Evolutionary conservation across 2,329 filamentous ascomycete genomes (phyloP).

Genomic region (Hirsutella minnesotensis): DNA sequence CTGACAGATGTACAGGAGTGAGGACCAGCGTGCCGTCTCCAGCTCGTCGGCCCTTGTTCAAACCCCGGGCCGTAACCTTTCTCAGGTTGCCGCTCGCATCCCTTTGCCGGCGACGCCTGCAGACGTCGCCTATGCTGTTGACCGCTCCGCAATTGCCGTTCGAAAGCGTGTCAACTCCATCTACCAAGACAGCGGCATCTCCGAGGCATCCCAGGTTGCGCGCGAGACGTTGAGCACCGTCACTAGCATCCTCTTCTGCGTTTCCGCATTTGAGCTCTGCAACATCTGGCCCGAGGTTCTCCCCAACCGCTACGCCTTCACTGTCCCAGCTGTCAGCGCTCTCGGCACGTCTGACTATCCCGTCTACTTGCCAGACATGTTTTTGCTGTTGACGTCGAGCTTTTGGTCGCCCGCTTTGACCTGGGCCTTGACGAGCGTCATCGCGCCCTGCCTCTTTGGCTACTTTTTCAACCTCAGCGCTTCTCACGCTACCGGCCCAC

Average conservation of each 20-base stretch:
- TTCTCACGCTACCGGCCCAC: slow-evolving; percentile 27
- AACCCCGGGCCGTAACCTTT: slow-evolving; percentile 39
- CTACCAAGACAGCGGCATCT: slow-evolving; percentile 55
- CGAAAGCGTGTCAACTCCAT: slow-evolving; percentile 52
- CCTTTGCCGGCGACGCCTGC: slow-evolving; percentile 73
- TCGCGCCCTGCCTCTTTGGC: slow-evolving; percentile 58
- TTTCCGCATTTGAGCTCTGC: slow-evolving; percentile 58
- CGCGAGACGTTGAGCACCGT: slow-evolving; percentile 64
- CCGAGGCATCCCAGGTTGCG: slow-evolving; percentile 50
- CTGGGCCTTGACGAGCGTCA: slow-evolving; percentile 62
- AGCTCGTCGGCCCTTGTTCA: slow-evolving; percentile 32
- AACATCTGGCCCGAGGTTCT: slow-evolving; percentile 61
- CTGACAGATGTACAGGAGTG: slow-evolving; percentile 10
- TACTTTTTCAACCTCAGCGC: slow-evolving; percentile 86
- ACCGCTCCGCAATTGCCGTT: slow-evolving; percentile 55
- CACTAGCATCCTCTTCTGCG: slow-evolving; percentile 55
- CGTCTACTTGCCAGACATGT: slow-evolving; percentile 68
- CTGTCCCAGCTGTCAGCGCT: slow-evolving; percentile 49
- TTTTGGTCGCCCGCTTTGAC: slow-evolving; percentile 79
- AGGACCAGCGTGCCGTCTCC: slow-evolving; percentile 22
- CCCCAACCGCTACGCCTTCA: slow-evolving; percentile 59
- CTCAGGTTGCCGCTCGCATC: slow-evolving; percentile 45
- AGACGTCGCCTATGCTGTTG: slow-evolving; percentile 64
- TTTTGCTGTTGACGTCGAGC: slow-evolving; percentile 57
- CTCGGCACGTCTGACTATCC: slow-evolving; percentile 46